phyloP scores from a whole-genome alignment of 2,329 filamentous ascomycete species.

The Cladosporium sphaerospermum region DNA sequence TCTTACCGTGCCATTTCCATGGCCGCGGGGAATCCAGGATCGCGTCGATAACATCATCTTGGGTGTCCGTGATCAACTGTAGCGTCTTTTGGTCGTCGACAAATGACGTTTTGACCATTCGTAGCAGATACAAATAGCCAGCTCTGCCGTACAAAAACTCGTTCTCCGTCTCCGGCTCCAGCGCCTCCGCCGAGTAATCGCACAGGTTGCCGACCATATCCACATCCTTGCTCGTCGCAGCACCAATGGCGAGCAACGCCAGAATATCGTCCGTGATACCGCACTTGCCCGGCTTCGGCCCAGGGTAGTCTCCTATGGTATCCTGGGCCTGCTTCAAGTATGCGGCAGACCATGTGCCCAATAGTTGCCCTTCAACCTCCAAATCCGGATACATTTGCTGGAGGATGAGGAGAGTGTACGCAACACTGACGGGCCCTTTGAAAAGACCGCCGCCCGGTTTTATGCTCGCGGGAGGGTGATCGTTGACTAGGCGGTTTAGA shows the following conservation, averaged over 20 bases:
- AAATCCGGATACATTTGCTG: slow-evolving; percentile 45
- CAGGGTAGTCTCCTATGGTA: slow-evolving; percentile 43
- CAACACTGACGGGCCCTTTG: slow-evolving; percentile 45
- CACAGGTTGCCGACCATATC: slow-evolving; percentile 46
- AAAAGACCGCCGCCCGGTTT: slow-evolving; percentile 44
- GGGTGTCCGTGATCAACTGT: slow-evolving; percentile 48
- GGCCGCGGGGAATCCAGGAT: slow-evolving; percentile 51
- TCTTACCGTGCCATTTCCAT: slow-evolving; percentile 60
- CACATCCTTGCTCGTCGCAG: slow-evolving; percentile 43
- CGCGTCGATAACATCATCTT: slow-evolving; percentile 52
- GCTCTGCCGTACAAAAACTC: slow-evolving; percentile 63
- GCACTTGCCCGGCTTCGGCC: slow-evolving; percentile 41
- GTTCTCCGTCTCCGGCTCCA: slow-evolving; percentile 45
- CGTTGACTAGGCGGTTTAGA: slow-evolving; percentile 42
- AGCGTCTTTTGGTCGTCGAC: slow-evolving; percentile 43
- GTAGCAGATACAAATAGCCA: slow-evolving; percentile 61
- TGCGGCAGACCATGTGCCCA: slow-evolving; percentile 45
- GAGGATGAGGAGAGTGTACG: slow-evolving; percentile 45
- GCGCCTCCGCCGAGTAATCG: slow-evolving; percentile 44
- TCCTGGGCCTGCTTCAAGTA: slow-evolving; percentile 46
- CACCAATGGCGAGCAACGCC: slow-evolving; percentile 44
- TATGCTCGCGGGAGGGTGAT: slow-evolving; percentile 42
- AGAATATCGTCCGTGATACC: slow-evolving; percentile 47
- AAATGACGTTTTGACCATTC: slow-evolving; percentile 55
- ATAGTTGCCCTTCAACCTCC: slow-evolving; percentile 38